phyloP scores from a whole-genome alignment of 257 asterid genomes.

The Rhazya stricta region DNA sequence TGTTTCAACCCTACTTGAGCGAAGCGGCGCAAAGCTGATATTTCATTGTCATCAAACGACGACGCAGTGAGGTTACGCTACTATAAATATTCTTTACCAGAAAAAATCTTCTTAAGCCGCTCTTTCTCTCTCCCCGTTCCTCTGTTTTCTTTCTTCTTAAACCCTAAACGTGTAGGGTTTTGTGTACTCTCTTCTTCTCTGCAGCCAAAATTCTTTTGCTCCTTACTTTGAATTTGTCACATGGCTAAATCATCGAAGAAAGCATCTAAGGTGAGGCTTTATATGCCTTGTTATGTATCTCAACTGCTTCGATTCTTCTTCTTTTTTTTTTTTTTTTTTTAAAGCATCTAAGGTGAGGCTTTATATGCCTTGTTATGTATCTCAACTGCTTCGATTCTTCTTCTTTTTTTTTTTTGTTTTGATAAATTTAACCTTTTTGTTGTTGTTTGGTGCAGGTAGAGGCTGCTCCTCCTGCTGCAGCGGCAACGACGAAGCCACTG shows the following conservation, averaged over 20 bases:
- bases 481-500: slow-evolving; percentile 37
- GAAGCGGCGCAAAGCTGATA: background rate
- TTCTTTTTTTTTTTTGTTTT: background rate
- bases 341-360: slow-evolving; percentile 8
- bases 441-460: slow-evolving; percentile 25
- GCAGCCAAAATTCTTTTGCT: background rate
- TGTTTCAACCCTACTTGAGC: too few species aligned
- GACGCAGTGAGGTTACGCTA: too few species aligned
- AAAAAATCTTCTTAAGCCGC: background rate
- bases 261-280: background rate
- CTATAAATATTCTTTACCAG: background rate
- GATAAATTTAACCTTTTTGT: background rate
- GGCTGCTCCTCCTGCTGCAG: slow-evolving; percentile 25
- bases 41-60: too few species aligned
- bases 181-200: background rate
- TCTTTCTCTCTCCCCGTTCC: background rate
- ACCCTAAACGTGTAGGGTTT: slow-evolving; percentile 31
- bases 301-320: background rate
- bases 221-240: background rate
- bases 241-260: slow-evolving; percentile 42
- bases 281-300: background rate
- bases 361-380: background rate
- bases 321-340: background rate
- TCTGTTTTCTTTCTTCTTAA: slow-evolving; percentile 9
- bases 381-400: background rate